These are phyloP conservation scores for Dactylonectria estremocensis DNA, from an alignment of 2,329 filamentous ascomycete genomes.

Conservation along the genomic window DNA sequence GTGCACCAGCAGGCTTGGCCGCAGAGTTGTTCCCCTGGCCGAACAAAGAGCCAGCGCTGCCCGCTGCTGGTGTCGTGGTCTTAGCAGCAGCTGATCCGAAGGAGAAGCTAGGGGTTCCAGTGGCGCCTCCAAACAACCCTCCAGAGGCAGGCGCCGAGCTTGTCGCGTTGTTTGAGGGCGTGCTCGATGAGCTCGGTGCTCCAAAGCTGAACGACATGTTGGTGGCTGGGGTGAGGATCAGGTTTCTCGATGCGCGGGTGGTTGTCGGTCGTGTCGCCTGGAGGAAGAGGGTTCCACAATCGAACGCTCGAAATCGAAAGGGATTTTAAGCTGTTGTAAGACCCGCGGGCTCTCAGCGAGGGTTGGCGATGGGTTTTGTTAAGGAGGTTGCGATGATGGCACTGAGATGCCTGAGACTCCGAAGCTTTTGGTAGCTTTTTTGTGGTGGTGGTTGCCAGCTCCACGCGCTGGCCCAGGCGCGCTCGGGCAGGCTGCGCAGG, in stretches of 20 bases:
- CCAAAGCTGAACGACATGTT: constrained; percentile 61
- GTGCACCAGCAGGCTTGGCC: constrained; percentile 48
- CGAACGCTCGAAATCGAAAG: constrained; percentile 14
- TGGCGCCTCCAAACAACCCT: constrained; percentile 58
- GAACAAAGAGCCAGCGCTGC: constrained; percentile 50
- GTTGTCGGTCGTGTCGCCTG: constrained; percentile 33
- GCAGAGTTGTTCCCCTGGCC: constrained; percentile 51
- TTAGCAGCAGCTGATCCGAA: constrained; percentile 53
- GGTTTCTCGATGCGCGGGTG: constrained; percentile 37
- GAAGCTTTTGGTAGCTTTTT: constrained; percentile 48
- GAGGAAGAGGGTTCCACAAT: constrained; percentile 19
- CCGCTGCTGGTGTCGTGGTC: constrained; percentile 49
- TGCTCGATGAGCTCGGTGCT: constrained; percentile 52
- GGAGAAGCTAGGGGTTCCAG: constrained; percentile 56
- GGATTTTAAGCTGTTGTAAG: constrained; percentile 21
- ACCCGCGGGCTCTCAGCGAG: constrained; percentile 25
- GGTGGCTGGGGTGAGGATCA: constrained; percentile 37
- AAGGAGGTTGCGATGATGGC: constrained; percentile 41
- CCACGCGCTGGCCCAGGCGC: constrained; percentile 35
- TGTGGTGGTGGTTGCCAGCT: constrained; percentile 39
- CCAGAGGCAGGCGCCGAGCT: constrained; percentile 58
- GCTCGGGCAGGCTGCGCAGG: constrained; percentile 11
- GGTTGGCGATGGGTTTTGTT: constrained; percentile 36
- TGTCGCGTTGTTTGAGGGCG: constrained; percentile 50
- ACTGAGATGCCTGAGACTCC: constrained; percentile 35